A percentile compares a stretch with the other conserved stretches of the same genome.
phyloP scores from a whole-genome alignment of 805 yeast species.

The Kodamaea restingae region DNA sequence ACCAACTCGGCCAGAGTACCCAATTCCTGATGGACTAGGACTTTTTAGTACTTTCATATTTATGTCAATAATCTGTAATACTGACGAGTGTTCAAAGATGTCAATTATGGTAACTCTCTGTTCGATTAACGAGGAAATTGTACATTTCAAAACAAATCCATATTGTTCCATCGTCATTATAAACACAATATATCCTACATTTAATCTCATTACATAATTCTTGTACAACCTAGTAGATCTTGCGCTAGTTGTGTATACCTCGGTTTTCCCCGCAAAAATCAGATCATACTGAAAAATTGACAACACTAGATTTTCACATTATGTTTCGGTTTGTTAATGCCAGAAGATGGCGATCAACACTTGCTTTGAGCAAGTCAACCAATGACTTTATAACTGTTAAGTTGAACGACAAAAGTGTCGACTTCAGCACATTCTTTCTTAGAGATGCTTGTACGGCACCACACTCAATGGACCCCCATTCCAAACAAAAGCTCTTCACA shows the following conservation, averaged over 20 bases:
- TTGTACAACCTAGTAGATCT: no score
- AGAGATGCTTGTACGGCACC: conserved; percentile 58
- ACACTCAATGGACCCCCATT: conserved; percentile 47
- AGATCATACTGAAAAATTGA: neutral
- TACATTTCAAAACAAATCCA: no score
- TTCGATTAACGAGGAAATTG: no score
- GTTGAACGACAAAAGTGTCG: conserved; percentile 22
- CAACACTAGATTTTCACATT: neutral
- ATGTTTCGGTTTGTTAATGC: neutral
- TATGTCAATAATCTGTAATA: neutral
- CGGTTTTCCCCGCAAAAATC: conserved; percentile 6
- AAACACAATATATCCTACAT: no score
- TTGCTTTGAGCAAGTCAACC: conserved; percentile 16
- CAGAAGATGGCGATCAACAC: conserved; percentile 7
- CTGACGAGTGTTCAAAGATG: neutral
- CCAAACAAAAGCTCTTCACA: conserved; percentile 63
- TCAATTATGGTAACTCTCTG: no score
- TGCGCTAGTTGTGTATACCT: no score
- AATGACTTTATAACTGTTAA: conserved; percentile 23
- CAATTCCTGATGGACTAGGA: conserved; percentile 17
- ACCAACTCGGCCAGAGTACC: conserved; percentile 22
- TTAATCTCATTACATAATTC: no score
- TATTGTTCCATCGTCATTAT: no score
- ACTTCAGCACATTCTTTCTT: conserved; percentile 51
- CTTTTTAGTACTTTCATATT: neutral